These are phyloP conservation scores for Vicia faba DNA, from an alignment of 306 rosid genomes.

Conservation along the genomic window DNA sequence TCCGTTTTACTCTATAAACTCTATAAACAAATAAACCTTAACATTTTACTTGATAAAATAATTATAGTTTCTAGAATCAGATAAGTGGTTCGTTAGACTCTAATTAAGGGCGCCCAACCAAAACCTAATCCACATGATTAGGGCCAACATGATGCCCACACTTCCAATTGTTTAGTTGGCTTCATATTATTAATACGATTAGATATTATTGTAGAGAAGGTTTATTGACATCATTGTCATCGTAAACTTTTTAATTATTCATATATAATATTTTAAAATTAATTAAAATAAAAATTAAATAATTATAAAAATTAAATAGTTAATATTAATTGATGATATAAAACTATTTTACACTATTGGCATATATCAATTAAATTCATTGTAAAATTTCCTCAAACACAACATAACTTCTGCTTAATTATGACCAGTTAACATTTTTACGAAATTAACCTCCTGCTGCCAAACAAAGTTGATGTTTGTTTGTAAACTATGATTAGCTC, in stretches of 20 bases:
- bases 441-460: constrained; percentile 25
- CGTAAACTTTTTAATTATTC: too few relatives aligned
- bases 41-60: constrained; percentile 19
- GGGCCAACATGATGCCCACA: constrained; percentile 46
- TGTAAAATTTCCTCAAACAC: constrained; percentile 15
- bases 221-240: too few relatives aligned
- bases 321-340: too few relatives aligned
- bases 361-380: too few relatives aligned
- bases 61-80: constrained; percentile 21
- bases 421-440: not conserved
- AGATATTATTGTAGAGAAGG: too few relatives aligned
- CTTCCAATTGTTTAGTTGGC: constrained; percentile 30
- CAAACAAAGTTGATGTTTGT: constrained; percentile 17
- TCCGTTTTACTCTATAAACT: too few relatives aligned
- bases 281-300: too few relatives aligned
- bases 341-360: too few relatives aligned
- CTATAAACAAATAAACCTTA: not conserved
- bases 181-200: constrained; percentile 21
- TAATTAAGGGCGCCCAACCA: constrained; percentile 52
- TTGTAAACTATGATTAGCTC: constrained; percentile 20
- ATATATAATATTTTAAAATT: too few relatives aligned
- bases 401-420: not conserved
- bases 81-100: constrained; percentile 32
- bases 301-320: too few relatives aligned
- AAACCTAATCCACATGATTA: constrained; percentile 58